Conservation (phyloP, 371 early-diverging fungal species). For the Rhizopus microsporus region DNA sequence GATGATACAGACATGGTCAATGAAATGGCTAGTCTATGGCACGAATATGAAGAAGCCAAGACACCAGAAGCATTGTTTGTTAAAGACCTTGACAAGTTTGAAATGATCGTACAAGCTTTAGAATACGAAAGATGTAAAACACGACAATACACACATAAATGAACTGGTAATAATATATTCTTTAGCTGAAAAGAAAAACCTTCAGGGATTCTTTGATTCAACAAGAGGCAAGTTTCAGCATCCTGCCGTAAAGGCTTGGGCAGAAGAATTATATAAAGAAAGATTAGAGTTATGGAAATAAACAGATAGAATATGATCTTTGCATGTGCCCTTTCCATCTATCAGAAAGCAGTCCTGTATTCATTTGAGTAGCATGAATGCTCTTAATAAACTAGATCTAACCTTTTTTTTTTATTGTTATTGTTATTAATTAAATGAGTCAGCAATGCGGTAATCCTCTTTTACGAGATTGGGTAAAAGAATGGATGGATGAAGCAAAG, state of each 20-base stretch:
- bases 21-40: constrained; percentile 81
- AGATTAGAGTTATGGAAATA: constrained; percentile 41
- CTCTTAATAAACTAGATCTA: too few relatives aligned
- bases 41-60: constrained; percentile 82
- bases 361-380: too few relatives aligned
- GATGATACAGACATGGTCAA: constrained; percentile 59
- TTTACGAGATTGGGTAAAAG: constrained; percentile 61
- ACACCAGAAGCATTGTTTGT: constrained; percentile 84
- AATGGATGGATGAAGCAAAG: constrained; percentile 58
- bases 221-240: constrained; percentile 79
- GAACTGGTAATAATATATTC: not conserved
- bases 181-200: constrained; percentile 62
- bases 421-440: constrained; percentile 1
- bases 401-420: not conserved
- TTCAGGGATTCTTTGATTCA: constrained; percentile 82
- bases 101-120: constrained; percentile 91
- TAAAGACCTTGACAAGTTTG: constrained; percentile 93
- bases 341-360: too few relatives aligned
- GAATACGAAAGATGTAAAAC: constrained; percentile 84
- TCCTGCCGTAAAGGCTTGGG: constrained; percentile 83
- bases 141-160: not conserved
- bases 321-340: not conserved
- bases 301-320: too few relatives aligned
- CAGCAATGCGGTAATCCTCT: constrained; percentile 62
- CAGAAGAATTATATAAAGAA: constrained; percentile 72